Conservation (phyloP, 805 yeast genomes). For the Blastobotrys americana region DNA sequence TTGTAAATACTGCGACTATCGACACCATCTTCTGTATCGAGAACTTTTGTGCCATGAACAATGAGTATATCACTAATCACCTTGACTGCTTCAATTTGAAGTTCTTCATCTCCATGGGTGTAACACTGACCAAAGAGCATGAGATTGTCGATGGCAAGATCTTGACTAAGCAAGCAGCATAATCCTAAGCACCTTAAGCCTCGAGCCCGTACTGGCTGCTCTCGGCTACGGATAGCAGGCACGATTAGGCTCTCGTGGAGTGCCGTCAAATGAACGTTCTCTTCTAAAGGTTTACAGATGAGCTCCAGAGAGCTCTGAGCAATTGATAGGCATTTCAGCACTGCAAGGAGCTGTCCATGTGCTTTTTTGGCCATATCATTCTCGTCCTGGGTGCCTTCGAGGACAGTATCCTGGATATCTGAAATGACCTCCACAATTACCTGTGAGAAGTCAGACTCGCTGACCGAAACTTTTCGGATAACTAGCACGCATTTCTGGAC, state of each 20-base stretch:
- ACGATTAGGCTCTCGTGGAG: conserved; percentile 68
- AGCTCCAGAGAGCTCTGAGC: conserved; percentile 64
- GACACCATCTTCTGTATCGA: conserved; percentile 54
- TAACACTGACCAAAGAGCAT: conserved; percentile 63
- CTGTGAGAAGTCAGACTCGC: conserved; percentile 75
- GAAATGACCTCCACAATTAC: conserved; percentile 80
- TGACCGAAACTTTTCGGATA: conserved; percentile 61
- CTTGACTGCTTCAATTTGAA: conserved; percentile 57
- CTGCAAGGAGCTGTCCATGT: conserved; percentile 20
- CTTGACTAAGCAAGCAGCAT: conserved; percentile 61
- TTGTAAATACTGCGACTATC: conserved; percentile 56
- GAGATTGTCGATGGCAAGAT: conserved; percentile 57
- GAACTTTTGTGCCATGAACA: conserved; percentile 62
- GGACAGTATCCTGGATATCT: conserved; percentile 65
- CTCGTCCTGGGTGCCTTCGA: conserved; percentile 29
- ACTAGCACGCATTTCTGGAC: conserved; percentile 55
- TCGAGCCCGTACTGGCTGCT: conserved; percentile 46
- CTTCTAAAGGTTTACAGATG: conserved; percentile 55
- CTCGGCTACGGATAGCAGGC: conserved; percentile 64
- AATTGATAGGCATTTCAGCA: conserved; percentile 55
- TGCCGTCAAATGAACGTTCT: conserved; percentile 59
- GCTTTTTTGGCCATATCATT: conserved; percentile 15
- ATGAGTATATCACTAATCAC: conserved; percentile 73
- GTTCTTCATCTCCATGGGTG: conserved; percentile 55
- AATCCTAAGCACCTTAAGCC: conserved; percentile 76